phyloP scores from a whole-genome alignment of 1,284 basidiomycete genomes.

The Prillingera fragicola region DNA sequence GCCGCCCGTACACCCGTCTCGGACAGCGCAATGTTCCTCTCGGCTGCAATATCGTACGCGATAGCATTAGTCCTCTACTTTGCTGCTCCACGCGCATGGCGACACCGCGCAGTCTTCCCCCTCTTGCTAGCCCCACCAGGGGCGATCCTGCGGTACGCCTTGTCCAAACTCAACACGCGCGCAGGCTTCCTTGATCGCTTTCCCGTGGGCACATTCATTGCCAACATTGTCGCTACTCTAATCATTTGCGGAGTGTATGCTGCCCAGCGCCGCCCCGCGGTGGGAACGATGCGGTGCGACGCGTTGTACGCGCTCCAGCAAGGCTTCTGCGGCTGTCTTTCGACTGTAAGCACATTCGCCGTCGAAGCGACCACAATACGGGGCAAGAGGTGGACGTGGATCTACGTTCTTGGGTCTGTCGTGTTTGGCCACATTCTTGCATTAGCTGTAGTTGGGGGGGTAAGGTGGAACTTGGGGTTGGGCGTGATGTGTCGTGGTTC shows the following conservation, averaged over 20 bases:
- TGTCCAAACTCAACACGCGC: constrained; percentile 68
- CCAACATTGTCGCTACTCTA: constrained; percentile 76
- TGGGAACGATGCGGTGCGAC: constrained; percentile 58
- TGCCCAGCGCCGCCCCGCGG: constrained; percentile 57
- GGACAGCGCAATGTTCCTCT: constrained; percentile 36
- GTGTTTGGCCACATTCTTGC: constrained; percentile 65
- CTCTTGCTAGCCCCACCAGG: constrained; percentile 87
- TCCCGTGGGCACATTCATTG: constrained; percentile 80
- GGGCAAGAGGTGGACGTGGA: constrained; percentile 49
- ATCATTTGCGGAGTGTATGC: constrained; percentile 67
- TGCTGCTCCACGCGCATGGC: constrained; percentile 61
- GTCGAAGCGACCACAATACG: constrained; percentile 67
- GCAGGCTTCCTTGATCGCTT: constrained; percentile 53
- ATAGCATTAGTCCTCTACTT: constrained; percentile 71
- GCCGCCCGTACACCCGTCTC: constrained; percentile 22
- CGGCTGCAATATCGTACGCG: constrained; percentile 47
- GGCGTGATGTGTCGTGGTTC: constrained; percentile 21
- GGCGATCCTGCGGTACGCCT: constrained; percentile 72
- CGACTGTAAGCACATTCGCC: constrained; percentile 89
- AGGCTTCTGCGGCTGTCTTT: constrained; percentile 92
- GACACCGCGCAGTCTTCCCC: constrained; percentile 77
- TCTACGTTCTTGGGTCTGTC: constrained; percentile 68
- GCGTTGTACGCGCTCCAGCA: constrained; percentile 74
- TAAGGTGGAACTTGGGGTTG: constrained; percentile 55
- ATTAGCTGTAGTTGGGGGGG: constrained; percentile 68